phyloP scores from a whole-genome alignment of 805 yeast species.

The Yarrowia divulgata region DNA sequence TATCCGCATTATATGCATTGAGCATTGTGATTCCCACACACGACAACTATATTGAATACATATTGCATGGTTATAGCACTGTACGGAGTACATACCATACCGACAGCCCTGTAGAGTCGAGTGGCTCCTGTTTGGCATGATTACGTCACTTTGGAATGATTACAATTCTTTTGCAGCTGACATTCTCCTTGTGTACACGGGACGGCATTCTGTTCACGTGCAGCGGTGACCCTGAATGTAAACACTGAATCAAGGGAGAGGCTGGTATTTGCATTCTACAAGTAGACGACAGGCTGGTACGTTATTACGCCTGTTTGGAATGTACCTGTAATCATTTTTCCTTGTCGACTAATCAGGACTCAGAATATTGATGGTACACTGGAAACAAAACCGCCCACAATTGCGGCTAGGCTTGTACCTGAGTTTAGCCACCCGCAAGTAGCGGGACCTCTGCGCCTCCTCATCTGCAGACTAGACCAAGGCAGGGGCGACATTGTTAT shows the following conservation, averaged over 20 bases:
- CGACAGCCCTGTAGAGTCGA: not conserved
- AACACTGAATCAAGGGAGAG: not conserved
- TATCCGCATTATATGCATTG: not conserved
- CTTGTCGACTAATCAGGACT: no score
- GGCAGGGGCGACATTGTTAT: not conserved
- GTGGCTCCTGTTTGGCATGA: slow-evolving; percentile 1
- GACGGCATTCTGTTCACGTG: slow-evolving; percentile 6
- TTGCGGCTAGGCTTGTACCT: not conserved
- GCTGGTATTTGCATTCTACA: not conserved
- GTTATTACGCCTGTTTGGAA: no score
- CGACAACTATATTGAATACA: slow-evolving; percentile 1
- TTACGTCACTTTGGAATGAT: not conserved
- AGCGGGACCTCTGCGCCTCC: no score
- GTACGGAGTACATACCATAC: no score
- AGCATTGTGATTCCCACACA: slow-evolving; percentile 16
- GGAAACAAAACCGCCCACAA: no score
- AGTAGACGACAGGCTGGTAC: no score
- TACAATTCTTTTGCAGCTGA: not conserved
- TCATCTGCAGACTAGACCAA: no score
- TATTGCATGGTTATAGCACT: slow-evolving; percentile 10
- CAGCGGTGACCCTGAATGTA: not conserved
- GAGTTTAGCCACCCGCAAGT: not conserved
- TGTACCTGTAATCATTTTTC: no score
- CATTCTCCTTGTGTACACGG: slow-evolving; percentile 2
- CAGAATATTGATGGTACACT: no score